Conservation (phyloP, 306 rosid genomes). For the Rosa chinensis region DNA sequence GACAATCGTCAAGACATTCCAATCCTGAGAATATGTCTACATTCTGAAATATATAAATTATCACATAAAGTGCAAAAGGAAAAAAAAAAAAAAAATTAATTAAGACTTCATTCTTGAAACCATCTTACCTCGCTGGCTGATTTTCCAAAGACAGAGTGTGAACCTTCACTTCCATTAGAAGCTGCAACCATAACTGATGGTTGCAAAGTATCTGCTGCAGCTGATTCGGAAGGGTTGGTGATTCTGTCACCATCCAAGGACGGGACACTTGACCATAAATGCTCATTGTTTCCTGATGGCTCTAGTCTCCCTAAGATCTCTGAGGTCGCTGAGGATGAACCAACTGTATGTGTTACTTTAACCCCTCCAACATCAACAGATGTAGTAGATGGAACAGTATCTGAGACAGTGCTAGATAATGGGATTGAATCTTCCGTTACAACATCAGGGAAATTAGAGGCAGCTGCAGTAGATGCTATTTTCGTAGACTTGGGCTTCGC, state of each 20-base stretch:
- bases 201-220: constrained; percentile 31
- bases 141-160: constrained; percentile 43
- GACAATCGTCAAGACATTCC: constrained; percentile 57
- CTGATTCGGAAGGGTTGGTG: constrained; percentile 32
- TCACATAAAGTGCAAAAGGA: constrained; percentile 6
- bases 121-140: constrained; percentile 50
- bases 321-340: constrained; percentile 24
- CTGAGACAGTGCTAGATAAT: constrained; percentile 24
- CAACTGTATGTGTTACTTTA: constrained; percentile 15
- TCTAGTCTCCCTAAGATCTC: constrained; percentile 18
- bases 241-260: constrained; percentile 27
- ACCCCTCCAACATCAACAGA: constrained; percentile 25
- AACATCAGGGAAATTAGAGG: constrained; percentile 33
- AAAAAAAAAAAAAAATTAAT: background rate
- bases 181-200: constrained; percentile 22
- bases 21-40: constrained; percentile 57
- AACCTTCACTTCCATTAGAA: constrained; percentile 39
- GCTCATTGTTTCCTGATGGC: constrained; percentile 21
- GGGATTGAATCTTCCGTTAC: constrained; percentile 23
- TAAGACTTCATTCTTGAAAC: background rate
- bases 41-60: constrained; percentile 40
- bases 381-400: constrained; percentile 31
- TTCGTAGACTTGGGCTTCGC: constrained; percentile 50
- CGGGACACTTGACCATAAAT: constrained; percentile 27
- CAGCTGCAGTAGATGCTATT: constrained; percentile 22